Evolutionary conservation across 306 rosid species (phyloP), one percentile per base, ranked within the genome.

Genomic region (Pachyrhizus erosus): DNA sequence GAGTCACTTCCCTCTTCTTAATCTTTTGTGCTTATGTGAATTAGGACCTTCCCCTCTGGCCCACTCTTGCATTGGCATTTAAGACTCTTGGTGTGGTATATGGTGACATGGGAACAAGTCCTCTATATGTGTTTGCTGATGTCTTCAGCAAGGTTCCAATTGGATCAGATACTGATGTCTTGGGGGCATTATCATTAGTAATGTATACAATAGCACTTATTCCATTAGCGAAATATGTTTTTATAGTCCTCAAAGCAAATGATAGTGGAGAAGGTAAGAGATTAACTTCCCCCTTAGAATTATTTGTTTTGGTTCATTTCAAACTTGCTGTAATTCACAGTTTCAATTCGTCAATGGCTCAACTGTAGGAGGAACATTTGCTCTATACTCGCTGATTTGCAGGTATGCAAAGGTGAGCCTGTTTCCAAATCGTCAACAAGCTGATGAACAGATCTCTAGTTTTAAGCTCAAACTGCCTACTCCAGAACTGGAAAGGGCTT

Each of bases 101-200:
- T 58, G 99, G 99, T 46, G 93, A 96, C 88, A 72, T 96, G 98
- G 99, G 99, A 54, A 96, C 98, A 31, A 96, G 98, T 82, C 99
- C 99, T 57, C 87, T 93, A 14, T 96, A 96, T 75, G 99, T 96
- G 83, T 96, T 93, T 82, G 86, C 93, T 42, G 98, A 90, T 86
- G 99, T 96, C 78, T 96, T 96, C 87, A 82, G 93, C 91, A 96
- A 92, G 91, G 98, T 96, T 76, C 68, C 55, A 5, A 46, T 92
- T 83, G 80, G 83, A 70, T 86, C 94, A 5, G 96, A 96, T 10
- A 92, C 88, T 73, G 98, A 96, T 76, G 82, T 96, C 79, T 80
- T 96, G 90, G 99, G 99, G 57, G 96, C 98, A n/a, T 89, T 96
- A 75, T 96, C 99, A 27, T 87, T 96, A 43, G 92, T 96, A 62